phyloP scores from a whole-genome alignment of 176 grass and related monocot genomes.

The Carex scoparia region DNA sequence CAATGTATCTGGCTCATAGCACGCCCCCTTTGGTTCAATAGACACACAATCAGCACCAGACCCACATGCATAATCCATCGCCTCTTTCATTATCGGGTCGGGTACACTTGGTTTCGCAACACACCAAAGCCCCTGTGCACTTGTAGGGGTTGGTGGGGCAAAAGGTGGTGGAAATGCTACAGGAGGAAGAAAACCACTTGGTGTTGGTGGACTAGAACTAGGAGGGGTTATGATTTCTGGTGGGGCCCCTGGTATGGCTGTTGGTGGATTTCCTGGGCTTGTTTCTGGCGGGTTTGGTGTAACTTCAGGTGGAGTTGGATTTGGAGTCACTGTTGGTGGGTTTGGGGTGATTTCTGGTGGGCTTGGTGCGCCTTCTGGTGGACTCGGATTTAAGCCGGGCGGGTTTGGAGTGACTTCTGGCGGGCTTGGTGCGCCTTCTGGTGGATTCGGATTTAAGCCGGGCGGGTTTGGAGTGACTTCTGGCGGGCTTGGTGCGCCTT shows the following conservation, averaged over 20 bases:
- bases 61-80: slow-evolving; percentile 87
- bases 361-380: slow-evolving; percentile 12
- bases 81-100: slow-evolving; percentile 53
- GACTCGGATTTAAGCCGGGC: slow-evolving; percentile 2
- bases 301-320: slow-evolving; percentile 24
- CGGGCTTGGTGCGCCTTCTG: slow-evolving; percentile 1
- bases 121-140: slow-evolving; percentile 39
- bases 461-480: slow-evolving; percentile 15
- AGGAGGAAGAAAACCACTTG: slow-evolving; percentile 48
- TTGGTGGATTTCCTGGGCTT: slow-evolving; percentile 22
- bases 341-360: slow-evolving; percentile 22
- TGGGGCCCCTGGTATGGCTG: not conserved
- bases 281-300: slow-evolving; percentile 17
- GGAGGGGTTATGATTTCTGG: not conserved
- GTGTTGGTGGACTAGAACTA: not conserved
- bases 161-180: slow-evolving; percentile 50
- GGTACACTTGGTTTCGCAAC: slow-evolving; percentile 87
- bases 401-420: slow-evolving; percentile 26
- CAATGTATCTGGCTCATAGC: slow-evolving; percentile 67
- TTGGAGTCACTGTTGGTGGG: slow-evolving; percentile 7
- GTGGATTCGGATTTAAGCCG: not conserved
- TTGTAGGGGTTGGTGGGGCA: slow-evolving; percentile 24
- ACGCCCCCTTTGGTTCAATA: slow-evolving; percentile 42
- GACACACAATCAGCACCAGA: slow-evolving; percentile 67
- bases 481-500: slow-evolving; percentile 12